These are phyloP conservation scores for Tuber calosporum DNA, from an alignment of 495 filamentous ascomycete genomes.

Conservation along the genomic window DNA sequence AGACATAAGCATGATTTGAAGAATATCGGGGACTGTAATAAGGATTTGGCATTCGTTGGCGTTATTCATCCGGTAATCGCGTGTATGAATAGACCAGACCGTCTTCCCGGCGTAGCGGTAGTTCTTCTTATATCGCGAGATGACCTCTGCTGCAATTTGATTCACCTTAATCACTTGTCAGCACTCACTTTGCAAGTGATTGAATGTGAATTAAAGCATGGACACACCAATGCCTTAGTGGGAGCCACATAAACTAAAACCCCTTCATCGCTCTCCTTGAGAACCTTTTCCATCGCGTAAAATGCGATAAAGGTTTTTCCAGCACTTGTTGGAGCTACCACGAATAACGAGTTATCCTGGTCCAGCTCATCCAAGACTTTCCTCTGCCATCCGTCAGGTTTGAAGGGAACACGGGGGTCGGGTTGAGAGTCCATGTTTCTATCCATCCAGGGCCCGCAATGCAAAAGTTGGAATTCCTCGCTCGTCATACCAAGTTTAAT, in stretches of 20 bases:
- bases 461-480: slow-evolving; percentile 55
- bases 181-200: slow-evolving; percentile 16
- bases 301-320: slow-evolving; percentile 57
- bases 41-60: slow-evolving; percentile 66
- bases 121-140: slow-evolving; percentile 59
- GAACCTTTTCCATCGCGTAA: slow-evolving; percentile 70
- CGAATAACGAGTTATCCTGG: slow-evolving; percentile 58
- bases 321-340: slow-evolving; percentile 69
- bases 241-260: slow-evolving; percentile 73
- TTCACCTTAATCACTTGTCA: slow-evolving; percentile 48
- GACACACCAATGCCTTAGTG: slow-evolving; percentile 61
- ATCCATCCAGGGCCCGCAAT: slow-evolving; percentile 70
- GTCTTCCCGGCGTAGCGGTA: slow-evolving; percentile 52
- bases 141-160: slow-evolving; percentile 70
- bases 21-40: slow-evolving; percentile 68
- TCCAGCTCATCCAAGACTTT: slow-evolving; percentile 67
- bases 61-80: slow-evolving; percentile 67
- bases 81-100: slow-evolving; percentile 72
- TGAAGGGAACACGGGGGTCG: slow-evolving; percentile 60
- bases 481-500: slow-evolving; percentile 43
- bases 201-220: neutral
- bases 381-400: slow-evolving; percentile 70
- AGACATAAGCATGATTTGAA: slow-evolving; percentile 69
- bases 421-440: slow-evolving; percentile 59
- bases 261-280: slow-evolving; percentile 60